Evolutionary conservation across 179 eudicot genomes (phyloP).

Genomic region (Gypsophila paniculata): DNA sequence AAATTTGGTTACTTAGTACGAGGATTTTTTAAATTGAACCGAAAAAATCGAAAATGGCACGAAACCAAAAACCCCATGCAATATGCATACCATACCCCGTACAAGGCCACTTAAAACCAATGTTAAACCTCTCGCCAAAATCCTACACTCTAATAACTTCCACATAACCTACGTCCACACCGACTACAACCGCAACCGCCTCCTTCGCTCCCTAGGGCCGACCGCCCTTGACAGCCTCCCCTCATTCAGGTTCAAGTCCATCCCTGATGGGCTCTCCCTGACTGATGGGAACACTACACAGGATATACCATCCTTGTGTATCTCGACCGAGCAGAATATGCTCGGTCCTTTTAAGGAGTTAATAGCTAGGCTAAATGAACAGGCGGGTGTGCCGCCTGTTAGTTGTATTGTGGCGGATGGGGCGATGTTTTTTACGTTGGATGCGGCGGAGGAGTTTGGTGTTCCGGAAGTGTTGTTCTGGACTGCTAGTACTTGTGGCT

Average conservation of each 20-base stretch:
- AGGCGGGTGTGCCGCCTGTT: conserved; percentile 10
- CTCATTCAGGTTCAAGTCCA: conserved; percentile 29
- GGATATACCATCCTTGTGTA: conserved; percentile 22
- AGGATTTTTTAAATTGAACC: too few species aligned
- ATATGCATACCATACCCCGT: conserved; percentile 37
- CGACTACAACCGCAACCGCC: conserved; percentile 29
- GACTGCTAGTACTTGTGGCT: conserved; percentile 32
- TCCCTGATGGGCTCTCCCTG: conserved; percentile 32
- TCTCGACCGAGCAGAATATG: not conserved
- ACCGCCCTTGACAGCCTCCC: conserved; percentile 21
- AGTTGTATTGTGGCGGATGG: conserved; percentile 28
- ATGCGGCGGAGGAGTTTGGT: conserved; percentile 29
- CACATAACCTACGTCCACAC: conserved; percentile 39
- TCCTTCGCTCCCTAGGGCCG: conserved; percentile 24
- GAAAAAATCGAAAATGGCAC: not conserved
- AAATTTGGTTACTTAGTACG: too few species aligned
- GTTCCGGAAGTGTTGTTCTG: conserved; percentile 25
- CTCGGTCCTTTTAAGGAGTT: conserved; percentile 19
- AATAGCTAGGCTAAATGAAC: conserved; percentile 18
- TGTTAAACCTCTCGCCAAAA: conserved; percentile 32
- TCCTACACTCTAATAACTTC: conserved; percentile 30
- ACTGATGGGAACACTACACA: conserved; percentile 24
- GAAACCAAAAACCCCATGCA: conserved; percentile 25
- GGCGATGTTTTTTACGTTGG: conserved; percentile 30
- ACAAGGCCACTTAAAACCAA: conserved; percentile 36